Conservation (phyloP, 1,284 basidiomycete genomes). For the Fomitopsis palustris region DNA sequence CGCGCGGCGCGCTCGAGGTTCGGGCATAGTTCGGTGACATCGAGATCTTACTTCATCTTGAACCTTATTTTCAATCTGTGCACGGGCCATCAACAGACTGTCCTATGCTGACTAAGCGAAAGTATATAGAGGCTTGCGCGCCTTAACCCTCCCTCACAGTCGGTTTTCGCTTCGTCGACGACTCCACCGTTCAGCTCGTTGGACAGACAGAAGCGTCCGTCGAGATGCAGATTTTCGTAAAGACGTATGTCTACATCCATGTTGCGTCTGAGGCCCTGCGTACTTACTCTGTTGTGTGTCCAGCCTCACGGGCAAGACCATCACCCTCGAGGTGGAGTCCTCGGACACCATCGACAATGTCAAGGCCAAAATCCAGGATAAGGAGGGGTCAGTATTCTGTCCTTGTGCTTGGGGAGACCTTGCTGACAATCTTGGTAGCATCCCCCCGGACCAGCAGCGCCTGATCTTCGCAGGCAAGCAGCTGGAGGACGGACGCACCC, state of each 20-base stretch:
- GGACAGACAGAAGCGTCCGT: slow-evolving; percentile 76
- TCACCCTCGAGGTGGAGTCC: slow-evolving; percentile 96
- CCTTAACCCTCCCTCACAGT: slow-evolving; percentile 16
- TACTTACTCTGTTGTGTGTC: slow-evolving; percentile 2
- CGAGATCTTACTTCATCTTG: slow-evolving; percentile 3
- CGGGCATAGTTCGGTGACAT: slow-evolving; percentile 14
- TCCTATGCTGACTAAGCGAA: slow-evolving; percentile 18
- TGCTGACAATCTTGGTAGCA: slow-evolving; percentile 40
- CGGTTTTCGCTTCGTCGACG: slow-evolving; percentile 75
- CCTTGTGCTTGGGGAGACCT: not conserved
- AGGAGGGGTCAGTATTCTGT: slow-evolving; percentile 73
- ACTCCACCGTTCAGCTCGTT: slow-evolving; percentile 83
- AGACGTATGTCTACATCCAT: slow-evolving; percentile 50
- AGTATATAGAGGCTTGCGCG: slow-evolving; percentile 14
- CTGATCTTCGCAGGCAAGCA: slow-evolving; percentile 99
- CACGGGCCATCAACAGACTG: slow-evolving; percentile 42
- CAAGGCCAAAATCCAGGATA: slow-evolving; percentile 95
- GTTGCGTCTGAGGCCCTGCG: not conserved
- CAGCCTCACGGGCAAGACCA: slow-evolving; percentile 98
- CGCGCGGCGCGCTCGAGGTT: slow-evolving; percentile 20
- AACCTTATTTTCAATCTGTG: slow-evolving; percentile 30
- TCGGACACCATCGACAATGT: slow-evolving; percentile 98
- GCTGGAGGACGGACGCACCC: slow-evolving; percentile 90
- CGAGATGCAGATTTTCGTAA: slow-evolving; percentile 92
- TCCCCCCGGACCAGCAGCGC: slow-evolving; percentile 95